A percentile compares a stretch with the other conserved stretches of the same genome.
phyloP scores from a whole-genome alignment of 73 alveolate genomes.

The Paramecium sexaurelia region DNA sequence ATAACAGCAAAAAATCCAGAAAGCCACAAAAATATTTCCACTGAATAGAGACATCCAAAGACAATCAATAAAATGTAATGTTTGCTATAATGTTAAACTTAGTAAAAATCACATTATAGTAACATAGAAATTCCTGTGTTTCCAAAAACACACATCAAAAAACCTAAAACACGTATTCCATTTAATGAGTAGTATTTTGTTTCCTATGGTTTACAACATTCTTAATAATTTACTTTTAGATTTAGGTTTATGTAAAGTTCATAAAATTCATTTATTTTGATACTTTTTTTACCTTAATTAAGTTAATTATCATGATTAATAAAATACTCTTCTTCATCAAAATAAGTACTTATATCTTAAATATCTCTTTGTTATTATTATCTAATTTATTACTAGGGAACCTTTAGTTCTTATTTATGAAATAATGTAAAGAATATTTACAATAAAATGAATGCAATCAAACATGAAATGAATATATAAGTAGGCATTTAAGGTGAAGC shows the following conservation, averaged over 20 bases:
- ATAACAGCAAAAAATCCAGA: conserved; percentile 47
- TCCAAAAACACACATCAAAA: conserved; percentile 1
- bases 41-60: conserved; percentile 21
- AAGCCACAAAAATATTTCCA: conserved; percentile 41
- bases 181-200: background rate
- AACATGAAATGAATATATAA: background rate
- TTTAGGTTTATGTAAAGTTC: background rate
- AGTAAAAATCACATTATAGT: background rate
- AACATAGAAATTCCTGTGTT: background rate
- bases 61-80: background rate
- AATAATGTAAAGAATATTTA: background rate
- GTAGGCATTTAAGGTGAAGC: background rate
- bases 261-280: background rate
- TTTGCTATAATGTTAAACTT: background rate
- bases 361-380: background rate
- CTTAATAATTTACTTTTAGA: background rate
- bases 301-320: background rate
- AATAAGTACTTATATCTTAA: background rate
- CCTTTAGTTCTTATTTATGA: background rate
- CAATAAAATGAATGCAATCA: background rate
- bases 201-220: background rate
- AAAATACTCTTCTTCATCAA: background rate
- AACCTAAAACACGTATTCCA: conserved; percentile 7
- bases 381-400: background rate
- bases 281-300: background rate